Evolutionary conservation across 1,284 basidiomycete species (phyloP).

Genomic region (Schizophyllum commune): DNA sequence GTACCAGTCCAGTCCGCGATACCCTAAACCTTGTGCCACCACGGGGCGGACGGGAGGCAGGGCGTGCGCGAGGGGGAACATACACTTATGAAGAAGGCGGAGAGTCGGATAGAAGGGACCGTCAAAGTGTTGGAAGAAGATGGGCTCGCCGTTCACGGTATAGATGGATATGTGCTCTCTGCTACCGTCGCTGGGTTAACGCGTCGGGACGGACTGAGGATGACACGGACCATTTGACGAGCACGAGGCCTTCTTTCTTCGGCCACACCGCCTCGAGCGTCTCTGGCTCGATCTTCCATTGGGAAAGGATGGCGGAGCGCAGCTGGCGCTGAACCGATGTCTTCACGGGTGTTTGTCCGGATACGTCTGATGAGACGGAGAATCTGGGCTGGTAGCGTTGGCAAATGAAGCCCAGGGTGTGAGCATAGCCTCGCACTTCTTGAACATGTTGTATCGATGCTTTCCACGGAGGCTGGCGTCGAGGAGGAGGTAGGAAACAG

Average conservation of each 20-base stretch:
- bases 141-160: slow-evolving; percentile 77
- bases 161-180: slow-evolving; percentile 95
- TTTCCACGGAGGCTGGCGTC: neutral
- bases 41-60: neutral
- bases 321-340: slow-evolving; percentile 91
- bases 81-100: slow-evolving; percentile 86
- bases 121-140: slow-evolving; percentile 98
- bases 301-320: slow-evolving; percentile 71
- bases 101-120: slow-evolving; percentile 89
- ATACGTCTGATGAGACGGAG: slow-evolving; percentile 78
- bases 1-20: neutral
- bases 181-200: slow-evolving; percentile 33
- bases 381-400: slow-evolving; percentile 49
- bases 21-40: neutral
- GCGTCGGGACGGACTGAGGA: neutral
- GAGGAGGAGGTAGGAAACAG: slow-evolving; percentile 3
- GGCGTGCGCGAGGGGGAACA: slow-evolving; percentile 21
- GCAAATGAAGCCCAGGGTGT: slow-evolving; percentile 3
- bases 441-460: slow-evolving; percentile 39
- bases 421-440: slow-evolving; percentile 34
- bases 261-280: slow-evolving; percentile 93
- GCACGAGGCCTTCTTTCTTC: slow-evolving; percentile 92
- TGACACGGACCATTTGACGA: slow-evolving; percentile 86
- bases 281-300: slow-evolving; percentile 79
- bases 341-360: slow-evolving; percentile 92